A percentile compares a stretch with the other conserved stretches of the same genome.
Conservation (phyloP, 2,329 filamentous ascomycete species). For the Botrytis medusae region DNA sequence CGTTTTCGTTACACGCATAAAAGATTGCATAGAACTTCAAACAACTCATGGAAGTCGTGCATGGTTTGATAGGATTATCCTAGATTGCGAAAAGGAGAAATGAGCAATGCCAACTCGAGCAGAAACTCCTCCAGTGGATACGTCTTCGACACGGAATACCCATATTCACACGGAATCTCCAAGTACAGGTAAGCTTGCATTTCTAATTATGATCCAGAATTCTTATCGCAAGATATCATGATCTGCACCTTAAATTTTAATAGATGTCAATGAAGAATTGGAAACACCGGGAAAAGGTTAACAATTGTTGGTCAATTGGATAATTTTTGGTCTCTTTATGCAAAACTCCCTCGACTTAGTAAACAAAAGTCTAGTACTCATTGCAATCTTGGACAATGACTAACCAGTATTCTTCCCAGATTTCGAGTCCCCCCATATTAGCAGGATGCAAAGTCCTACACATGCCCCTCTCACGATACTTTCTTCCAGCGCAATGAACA, state of each 20-base stretch:
- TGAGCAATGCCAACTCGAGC: slow-evolving; percentile 31
- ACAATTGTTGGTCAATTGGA: background rate
- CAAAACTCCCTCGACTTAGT: background rate
- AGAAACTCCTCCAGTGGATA: slow-evolving; percentile 23
- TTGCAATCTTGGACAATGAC: slow-evolving; percentile 10
- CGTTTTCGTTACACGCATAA: slow-evolving; percentile 20
- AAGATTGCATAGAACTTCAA: slow-evolving; percentile 9
- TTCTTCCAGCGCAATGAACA: slow-evolving; percentile 36
- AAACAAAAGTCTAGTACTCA: background rate
- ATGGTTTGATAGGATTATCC: slow-evolving; percentile 20
- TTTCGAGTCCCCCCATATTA: slow-evolving; percentile 5
- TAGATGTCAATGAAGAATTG: background rate
- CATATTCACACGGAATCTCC: slow-evolving; percentile 27
- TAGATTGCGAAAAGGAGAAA: slow-evolving; percentile 26
- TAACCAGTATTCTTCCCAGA: slow-evolving; percentile 13
- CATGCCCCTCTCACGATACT: slow-evolving; percentile 21
- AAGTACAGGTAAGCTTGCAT: slow-evolving; percentile 26
- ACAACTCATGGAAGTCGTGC: slow-evolving; percentile 19
- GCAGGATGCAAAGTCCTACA: slow-evolving; percentile 12
- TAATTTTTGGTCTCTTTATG: slow-evolving; percentile 12
- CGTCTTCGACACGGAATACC: slow-evolving; percentile 23
- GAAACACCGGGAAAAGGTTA: background rate
- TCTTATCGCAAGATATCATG: slow-evolving; percentile 15
- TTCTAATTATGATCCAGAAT: slow-evolving; percentile 2
- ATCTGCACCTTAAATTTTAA: slow-evolving; percentile 3